Evolutionary conservation across 225 moss, liverwort and hornwort genomes (phyloP), one percentile per base, ranked within the genome.

Genomic region (Straminergon stramineum): DNA sequence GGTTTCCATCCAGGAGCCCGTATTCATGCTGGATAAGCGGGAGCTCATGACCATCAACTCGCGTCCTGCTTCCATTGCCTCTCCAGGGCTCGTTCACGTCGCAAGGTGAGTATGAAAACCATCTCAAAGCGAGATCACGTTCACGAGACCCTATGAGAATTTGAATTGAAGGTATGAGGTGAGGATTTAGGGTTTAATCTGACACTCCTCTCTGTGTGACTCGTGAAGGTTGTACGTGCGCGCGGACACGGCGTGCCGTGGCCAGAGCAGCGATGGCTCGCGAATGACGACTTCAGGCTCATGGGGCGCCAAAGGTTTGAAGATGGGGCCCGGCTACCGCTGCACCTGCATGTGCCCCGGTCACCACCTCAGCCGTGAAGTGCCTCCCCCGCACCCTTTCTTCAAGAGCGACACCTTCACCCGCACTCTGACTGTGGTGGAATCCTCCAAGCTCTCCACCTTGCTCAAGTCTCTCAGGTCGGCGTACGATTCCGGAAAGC

Each of bases 31-130:
- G 67, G 91, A 92, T 11, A 92, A 88, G 70, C 86, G 88, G 58
- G 94, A 91, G 79, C 91, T 93, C 53, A 91, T 94, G 92, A 94
- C 92, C 58, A 70, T 92, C 90, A 94, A 93, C 56, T 91, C 91
- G 14, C 88, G 92, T 32, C 93, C 92, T 23, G 86, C 94, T 60
- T 89, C 92, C 28, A 88, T 92, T 43, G 82, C 92, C 15, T 91
- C 94, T 68, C 92, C 91, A 22, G 93, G 94, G 10, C 92, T 93
- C 11, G 91, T 92, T 61, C 94, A 91, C 56, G 88, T 93, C 30
- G 94, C 92, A 52, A 94, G 93, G 93, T 87, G 65, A 86, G 15
- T 67, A 67, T 43, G 14, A 37, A 35, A 45, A 58, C 41, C 41
- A 15, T 14, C 23, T 85, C 34, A 34, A 21, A 21, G 20, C 41